Conservation (phyloP, 2,329 filamentous ascomycete genomes). For the Claviceps cyperi region DNA sequence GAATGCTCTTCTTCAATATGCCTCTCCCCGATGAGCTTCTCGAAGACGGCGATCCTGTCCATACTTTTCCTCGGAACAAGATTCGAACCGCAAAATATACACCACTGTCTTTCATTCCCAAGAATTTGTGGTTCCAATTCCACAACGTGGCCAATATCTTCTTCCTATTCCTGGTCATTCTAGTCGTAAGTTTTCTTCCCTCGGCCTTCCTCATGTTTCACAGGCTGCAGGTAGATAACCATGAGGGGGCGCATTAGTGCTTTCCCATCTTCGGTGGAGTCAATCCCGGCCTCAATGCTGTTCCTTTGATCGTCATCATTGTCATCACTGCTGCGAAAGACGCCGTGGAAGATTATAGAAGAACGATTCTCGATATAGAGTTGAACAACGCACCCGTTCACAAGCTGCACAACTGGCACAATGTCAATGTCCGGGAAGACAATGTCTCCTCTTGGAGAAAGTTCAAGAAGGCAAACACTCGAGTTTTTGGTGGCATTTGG, state of each 20-base stretch:
- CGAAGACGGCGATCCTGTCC: conserved; percentile 60
- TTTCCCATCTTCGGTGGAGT: conserved; percentile 90
- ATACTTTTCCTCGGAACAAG: conserved; percentile 77
- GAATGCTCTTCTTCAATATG: conserved; percentile 73
- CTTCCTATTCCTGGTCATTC: conserved; percentile 90
- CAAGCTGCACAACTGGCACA: conserved; percentile 73
- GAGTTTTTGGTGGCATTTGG: conserved; percentile 40
- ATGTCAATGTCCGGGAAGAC: conserved; percentile 85
- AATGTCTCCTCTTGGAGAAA: conserved; percentile 73
- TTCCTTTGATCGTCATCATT: conserved; percentile 87
- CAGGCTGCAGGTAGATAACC: background rate
- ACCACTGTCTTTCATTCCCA: conserved; percentile 83
- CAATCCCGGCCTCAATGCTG: conserved; percentile 79
- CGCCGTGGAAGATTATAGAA: conserved; percentile 84
- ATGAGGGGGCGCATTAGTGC: conserved; percentile 44
- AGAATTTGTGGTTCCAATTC: conserved; percentile 96
- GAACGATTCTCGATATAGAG: conserved; percentile 81
- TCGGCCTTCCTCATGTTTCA: background rate
- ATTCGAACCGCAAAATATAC: conserved; percentile 98
- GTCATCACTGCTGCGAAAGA: conserved; percentile 84
- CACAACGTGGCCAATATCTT: conserved; percentile 98
- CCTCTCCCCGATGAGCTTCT: conserved; percentile 60
- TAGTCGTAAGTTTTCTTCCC: conserved; percentile 52
- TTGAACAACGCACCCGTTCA: conserved; percentile 95
- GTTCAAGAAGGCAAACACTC: conserved; percentile 77